Conservation (phyloP, 306 rosid species). For the Pterocarpus macrocarpus region DNA sequence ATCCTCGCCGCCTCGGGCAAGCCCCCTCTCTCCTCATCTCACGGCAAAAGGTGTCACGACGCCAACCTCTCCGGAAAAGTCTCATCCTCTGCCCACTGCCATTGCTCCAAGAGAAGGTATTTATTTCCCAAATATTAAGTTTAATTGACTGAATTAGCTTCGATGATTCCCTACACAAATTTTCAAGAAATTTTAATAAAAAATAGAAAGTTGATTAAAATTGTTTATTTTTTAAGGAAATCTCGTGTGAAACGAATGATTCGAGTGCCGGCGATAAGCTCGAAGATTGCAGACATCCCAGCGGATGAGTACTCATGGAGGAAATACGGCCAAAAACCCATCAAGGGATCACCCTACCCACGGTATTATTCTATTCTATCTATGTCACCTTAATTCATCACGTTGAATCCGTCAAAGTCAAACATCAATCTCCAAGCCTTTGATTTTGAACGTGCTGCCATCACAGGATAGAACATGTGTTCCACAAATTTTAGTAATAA, state of each 20-base stretch:
- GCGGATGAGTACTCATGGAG: conserved; percentile 82
- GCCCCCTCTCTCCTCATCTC: conserved; percentile 72
- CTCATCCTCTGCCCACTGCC: conserved; percentile 65
- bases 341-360: conserved; percentile 85
- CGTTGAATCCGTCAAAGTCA: conserved; percentile 40
- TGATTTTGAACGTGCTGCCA: not conserved
- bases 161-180: too few relatives aligned
- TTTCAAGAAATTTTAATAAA: too few relatives aligned
- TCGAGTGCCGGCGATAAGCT: conserved; percentile 75
- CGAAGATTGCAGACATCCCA: conserved; percentile 81
- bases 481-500: not conserved
- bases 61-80: conserved; percentile 50
- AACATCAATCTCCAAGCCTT: not conserved
- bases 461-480: too few relatives aligned
- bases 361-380: conserved; percentile 55
- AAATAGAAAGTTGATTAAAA: not conserved
- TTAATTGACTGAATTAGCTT: too few relatives aligned
- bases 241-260: conserved; percentile 59
- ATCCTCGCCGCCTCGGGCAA: conserved; percentile 56
- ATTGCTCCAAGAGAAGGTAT: conserved; percentile 89
- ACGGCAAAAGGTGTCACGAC: conserved; percentile 68
- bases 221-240: conserved; percentile 51
- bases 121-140: too few relatives aligned
- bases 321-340: conserved; percentile 91
- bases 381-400: too few relatives aligned